Evolutionary conservation across 2,329 filamentous ascomycete species (phyloP), one percentile per base, ranked within the genome.

Genomic region (Xylaria sp.): DNA sequence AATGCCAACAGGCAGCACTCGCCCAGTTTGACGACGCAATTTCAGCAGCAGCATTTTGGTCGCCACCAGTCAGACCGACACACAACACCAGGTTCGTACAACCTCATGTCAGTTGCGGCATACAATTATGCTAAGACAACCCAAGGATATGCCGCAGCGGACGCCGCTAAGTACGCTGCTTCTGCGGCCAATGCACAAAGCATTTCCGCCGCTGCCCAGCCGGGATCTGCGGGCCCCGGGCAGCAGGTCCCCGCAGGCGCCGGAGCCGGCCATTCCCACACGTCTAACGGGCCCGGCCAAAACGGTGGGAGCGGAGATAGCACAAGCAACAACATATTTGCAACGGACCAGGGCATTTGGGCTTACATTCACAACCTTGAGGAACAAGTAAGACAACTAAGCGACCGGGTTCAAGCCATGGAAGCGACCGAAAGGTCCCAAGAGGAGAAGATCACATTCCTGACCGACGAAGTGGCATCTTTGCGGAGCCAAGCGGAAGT

Each of bases 321-420:
- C 65, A 84, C 83, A 60, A 83, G 83, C 57, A 91, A 70, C 43
- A 70, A 90, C 63, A 78, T 91, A 56, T 87, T 91, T 69, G 76
- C 84, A 48, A 74, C 80, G 17, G 83, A 85, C 46, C 78, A 84
- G 58, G 86, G 85, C 39, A 75, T 92, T 7, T 91, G 87, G 87
- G 75, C 79, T 3, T 91, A 91, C 64, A 83, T 92, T 29, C 85
- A 90, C 52, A 80, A 79, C 17, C 76, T 93, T 45, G 89, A 93
- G 66, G 81, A 84, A 11, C 76, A 75, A 60, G 68, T 82, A n/a
- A 76, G 77, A 50, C 69, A 73, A 11, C 64, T 82, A 19, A 73
- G 71, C 37, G 78, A 81, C 29, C 74, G 74, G 45, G 68, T 80
- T 17, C 69, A 72, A 38, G 63, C 63, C 4, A 71, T 81, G 66